These are phyloP conservation scores for Mastigamoeba balamuthi DNA, from an alignment of 78 protist species.

Conservation along the genomic window DNA sequence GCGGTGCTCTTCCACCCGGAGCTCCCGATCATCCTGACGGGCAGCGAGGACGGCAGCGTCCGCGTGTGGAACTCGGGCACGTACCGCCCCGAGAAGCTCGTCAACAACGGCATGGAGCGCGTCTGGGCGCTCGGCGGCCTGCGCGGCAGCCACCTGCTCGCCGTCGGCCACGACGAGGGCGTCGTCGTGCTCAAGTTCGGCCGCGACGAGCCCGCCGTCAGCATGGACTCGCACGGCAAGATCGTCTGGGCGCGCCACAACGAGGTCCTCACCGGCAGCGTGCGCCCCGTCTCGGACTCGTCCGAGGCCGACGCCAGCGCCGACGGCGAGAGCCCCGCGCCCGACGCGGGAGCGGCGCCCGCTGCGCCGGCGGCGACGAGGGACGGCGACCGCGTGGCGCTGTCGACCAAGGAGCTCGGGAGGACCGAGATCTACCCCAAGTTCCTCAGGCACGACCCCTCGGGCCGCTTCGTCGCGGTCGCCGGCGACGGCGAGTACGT, in stretches of 20 bases:
- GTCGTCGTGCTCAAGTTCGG: slow-evolving; percentile 52
- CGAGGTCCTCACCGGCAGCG: slow-evolving; percentile 55
- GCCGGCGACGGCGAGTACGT: slow-evolving; percentile 95
- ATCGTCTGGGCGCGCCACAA: slow-evolving; percentile 75
- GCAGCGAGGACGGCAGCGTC: slow-evolving; percentile 82
- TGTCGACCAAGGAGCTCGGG: slow-evolving; percentile 81
- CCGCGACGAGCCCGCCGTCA: slow-evolving; percentile 84
- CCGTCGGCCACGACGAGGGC: slow-evolving; percentile 5
- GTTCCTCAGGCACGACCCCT: slow-evolving; percentile 68
- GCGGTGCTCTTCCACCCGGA: slow-evolving; percentile 91
- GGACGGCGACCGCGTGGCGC: slow-evolving; percentile 77
- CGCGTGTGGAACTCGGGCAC: slow-evolving; percentile 88
- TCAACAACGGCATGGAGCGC: slow-evolving; percentile 88
- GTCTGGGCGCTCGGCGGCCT: slow-evolving; percentile 79
- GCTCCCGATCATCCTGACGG: slow-evolving; percentile 89
- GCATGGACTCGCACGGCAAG: slow-evolving; percentile 90
- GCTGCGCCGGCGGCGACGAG: background rate
- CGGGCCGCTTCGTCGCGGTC: slow-evolving; percentile 88
- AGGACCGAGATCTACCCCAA: slow-evolving; percentile 80
- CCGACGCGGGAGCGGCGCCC: too few relatives aligned
- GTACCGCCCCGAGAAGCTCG: slow-evolving; percentile 80
- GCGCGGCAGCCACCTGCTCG: slow-evolving; percentile 64
- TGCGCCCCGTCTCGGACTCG: too few relatives aligned
- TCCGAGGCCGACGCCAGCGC: background rate
- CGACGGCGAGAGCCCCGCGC: too few relatives aligned